These are phyloP conservation scores for Thalassiosira hispida DNA, from an alignment of 352 stramenopile species.

Conservation along the genomic window DNA sequence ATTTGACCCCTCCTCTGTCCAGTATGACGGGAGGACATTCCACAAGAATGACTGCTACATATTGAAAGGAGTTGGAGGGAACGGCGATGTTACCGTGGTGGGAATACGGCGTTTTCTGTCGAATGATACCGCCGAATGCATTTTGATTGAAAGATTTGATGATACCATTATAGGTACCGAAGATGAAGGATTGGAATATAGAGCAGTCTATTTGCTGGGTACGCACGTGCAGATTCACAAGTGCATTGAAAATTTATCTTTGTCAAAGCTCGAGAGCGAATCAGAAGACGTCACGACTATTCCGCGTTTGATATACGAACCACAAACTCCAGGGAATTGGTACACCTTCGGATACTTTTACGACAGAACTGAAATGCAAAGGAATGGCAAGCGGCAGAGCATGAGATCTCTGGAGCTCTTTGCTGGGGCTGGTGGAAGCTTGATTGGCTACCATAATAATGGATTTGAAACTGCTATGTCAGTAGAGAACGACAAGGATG, in stretches of 20 bases:
- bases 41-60: constrained; percentile 37
- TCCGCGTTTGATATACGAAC: constrained; percentile 46
- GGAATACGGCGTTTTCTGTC: constrained; percentile 33
- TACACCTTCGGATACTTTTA: constrained; percentile 49
- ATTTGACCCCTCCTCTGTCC: constrained; percentile 17
- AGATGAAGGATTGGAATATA: constrained; percentile 34
- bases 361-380: constrained; percentile 20
- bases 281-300: constrained; percentile 27
- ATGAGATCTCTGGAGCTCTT: constrained; percentile 53
- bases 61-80: constrained; percentile 3
- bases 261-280: constrained; percentile 24
- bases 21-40: constrained; percentile 25
- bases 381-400: constrained; percentile 17
- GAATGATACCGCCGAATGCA: constrained; percentile 34
- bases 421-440: constrained; percentile 54
- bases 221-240: constrained; percentile 28
- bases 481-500: constrained; percentile 47
- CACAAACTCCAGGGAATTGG: constrained; percentile 28
- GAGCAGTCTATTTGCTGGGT: constrained; percentile 13
- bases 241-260: constrained; percentile 23
- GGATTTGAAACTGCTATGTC: constrained; percentile 46
- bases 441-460: constrained; percentile 36
- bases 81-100: constrained; percentile 7
- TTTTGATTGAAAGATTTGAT: constrained; percentile 42
- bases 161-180: constrained; percentile 44